phyloP scores from a whole-genome alignment of 495 filamentous ascomycete genomes.

The Glonium stellatum region DNA sequence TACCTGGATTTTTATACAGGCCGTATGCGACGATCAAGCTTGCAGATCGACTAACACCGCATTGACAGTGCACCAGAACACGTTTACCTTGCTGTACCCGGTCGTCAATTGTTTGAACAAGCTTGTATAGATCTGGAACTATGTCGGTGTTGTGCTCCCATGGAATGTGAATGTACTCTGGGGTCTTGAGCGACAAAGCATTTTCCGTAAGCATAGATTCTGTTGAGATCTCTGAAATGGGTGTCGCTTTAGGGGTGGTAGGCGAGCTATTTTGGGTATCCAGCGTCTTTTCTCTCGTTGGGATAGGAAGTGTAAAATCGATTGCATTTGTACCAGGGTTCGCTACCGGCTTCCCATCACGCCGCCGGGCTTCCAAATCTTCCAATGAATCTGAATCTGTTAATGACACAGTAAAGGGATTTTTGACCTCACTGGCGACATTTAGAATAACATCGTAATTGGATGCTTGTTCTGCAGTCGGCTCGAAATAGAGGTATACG shows the following conservation, averaged over 20 bases:
- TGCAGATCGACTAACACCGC: conserved; percentile 93
- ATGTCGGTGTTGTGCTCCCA: conserved; percentile 99
- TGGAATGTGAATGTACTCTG: conserved; percentile 90
- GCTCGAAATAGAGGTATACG: conserved; percentile 89
- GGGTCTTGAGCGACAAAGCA: conserved; percentile 39
- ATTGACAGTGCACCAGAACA: conserved; percentile 90
- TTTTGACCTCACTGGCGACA: conserved; percentile 87
- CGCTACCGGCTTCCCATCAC: conserved; percentile 28
- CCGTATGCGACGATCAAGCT: conserved; percentile 95
- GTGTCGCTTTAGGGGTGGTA: conserved; percentile 37
- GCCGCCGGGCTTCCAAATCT: conserved; percentile 32
- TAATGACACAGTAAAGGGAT: conserved; percentile 57
- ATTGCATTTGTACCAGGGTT: background rate
- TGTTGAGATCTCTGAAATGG: conserved; percentile 14
- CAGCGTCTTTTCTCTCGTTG: conserved; percentile 10
- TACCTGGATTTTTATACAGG: conserved; percentile 77
- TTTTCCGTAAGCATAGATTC: conserved; percentile 33
- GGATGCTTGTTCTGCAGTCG: conserved; percentile 73
- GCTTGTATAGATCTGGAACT: conserved; percentile 67
- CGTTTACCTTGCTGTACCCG: conserved; percentile 72
- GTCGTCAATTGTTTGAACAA: conserved; percentile 85
- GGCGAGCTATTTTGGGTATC: conserved; percentile 28
- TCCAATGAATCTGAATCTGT: conserved; percentile 25
- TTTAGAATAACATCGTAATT: conserved; percentile 91
- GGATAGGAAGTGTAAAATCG: conserved; percentile 22